Evolutionary conservation across 2,329 filamentous ascomycete genomes (phyloP).

Genomic region (Nemania diffusa): DNA sequence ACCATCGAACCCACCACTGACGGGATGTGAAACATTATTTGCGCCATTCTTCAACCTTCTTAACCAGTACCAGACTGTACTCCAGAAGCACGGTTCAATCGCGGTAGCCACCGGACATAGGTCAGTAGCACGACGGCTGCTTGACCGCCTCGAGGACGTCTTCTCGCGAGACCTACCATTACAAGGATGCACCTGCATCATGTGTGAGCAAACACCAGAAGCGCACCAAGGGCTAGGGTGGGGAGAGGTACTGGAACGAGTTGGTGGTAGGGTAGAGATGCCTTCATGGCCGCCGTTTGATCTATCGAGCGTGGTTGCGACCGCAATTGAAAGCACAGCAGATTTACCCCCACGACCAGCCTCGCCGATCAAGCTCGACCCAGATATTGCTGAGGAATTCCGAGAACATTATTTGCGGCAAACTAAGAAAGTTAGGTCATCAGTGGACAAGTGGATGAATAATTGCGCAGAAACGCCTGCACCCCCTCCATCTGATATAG

Average conservation of each 20-base stretch:
- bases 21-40: conserved; percentile 79
- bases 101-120: conserved; percentile 95
- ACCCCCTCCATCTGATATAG: conserved; percentile 85
- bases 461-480: conserved; percentile 79
- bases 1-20: conserved; percentile 71
- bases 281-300: conserved; percentile 91
- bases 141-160: conserved; percentile 92
- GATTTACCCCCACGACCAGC: conserved; percentile 66
- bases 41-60: conserved; percentile 83
- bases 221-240: conserved; percentile 83
- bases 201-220: conserved; percentile 74
- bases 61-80: conserved; percentile 85
- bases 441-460: conserved; percentile 89
- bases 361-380: conserved; percentile 80
- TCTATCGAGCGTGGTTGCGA: conserved; percentile 69
- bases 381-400: conserved; percentile 93
- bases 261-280: conserved; percentile 86
- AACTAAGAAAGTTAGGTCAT: conserved; percentile 90
- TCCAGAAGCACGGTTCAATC: conserved; percentile 85
- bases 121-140: conserved; percentile 87
- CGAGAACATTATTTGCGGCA: conserved; percentile 91
- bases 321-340: conserved; percentile 71
- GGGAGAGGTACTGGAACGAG: conserved; percentile 94
- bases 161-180: conserved; percentile 92
- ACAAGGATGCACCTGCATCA: conserved; percentile 85